These are phyloP conservation scores for Haplographium delicatum DNA, from an alignment of 495 filamentous ascomycete species.

Conservation along the genomic window DNA sequence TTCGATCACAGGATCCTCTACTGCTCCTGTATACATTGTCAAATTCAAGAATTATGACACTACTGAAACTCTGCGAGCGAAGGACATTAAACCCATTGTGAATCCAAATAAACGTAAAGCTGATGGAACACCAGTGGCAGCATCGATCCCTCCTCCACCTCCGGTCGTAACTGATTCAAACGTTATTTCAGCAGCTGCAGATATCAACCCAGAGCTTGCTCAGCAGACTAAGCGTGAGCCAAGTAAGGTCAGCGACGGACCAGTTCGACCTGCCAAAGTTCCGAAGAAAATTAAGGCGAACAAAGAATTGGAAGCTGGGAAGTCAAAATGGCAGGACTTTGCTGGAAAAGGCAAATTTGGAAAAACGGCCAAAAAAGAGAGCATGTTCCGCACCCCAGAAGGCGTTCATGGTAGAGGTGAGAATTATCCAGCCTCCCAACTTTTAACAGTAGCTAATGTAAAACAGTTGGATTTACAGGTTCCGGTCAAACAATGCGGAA, in stretches of 20 bases:
- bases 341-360: constrained; percentile 71
- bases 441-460: constrained; percentile 5
- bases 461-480: constrained; percentile 88
- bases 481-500: constrained; percentile 94
- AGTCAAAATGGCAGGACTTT: constrained; percentile 94
- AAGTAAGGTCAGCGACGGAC: constrained; percentile 61
- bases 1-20: constrained; percentile 84
- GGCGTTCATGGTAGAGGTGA: constrained; percentile 80
- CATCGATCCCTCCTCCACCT: constrained; percentile 37
- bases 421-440: constrained; percentile 20
- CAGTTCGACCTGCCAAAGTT: constrained; percentile 57
- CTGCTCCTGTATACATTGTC: constrained; percentile 85
- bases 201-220: constrained; percentile 74
- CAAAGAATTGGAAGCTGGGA: constrained; percentile 82
- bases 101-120: constrained; percentile 83
- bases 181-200: constrained; percentile 83
- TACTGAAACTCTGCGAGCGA: constrained; percentile 76
- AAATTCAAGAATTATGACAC: constrained; percentile 87
- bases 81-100: constrained; percentile 75
- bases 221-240: constrained; percentile 62
- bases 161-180: constrained; percentile 36
- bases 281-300: constrained; percentile 84
- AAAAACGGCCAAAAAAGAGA: constrained; percentile 78
- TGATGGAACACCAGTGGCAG: constrained; percentile 62
- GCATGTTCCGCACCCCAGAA: constrained; percentile 93